Evolutionary conservation across 108 stramenopile species (phyloP), one percentile per base, ranked within the genome.

Genomic region (Pseudonitzschia multistriata): DNA sequence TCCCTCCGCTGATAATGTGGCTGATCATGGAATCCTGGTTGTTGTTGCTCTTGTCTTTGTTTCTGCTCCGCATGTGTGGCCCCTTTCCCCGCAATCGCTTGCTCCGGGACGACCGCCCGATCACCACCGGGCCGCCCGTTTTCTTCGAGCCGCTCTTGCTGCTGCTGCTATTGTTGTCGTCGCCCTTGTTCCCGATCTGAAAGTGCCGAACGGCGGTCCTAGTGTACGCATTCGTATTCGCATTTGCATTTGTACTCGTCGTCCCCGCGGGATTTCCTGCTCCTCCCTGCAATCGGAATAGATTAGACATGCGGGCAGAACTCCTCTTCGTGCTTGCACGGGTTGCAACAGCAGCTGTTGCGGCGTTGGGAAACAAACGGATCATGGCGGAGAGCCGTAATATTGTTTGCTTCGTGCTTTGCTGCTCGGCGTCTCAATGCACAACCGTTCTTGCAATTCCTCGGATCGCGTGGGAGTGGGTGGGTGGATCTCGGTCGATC

Each of bases 1-100:
- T 85, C 21, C 85, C 85, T 10, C 87, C 90, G 56, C 77, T 81
- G 45, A 87, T 76, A 19, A 63, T 78, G 48, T 72, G 71, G 33
- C 61, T 62, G 66, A 71, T 66, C 22, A 67, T 22, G 29, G 57
- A 59, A 35, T 59, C 57, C 34, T 33, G 0, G n/a, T 59, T 59
- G 31, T 17, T 59, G 34, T 35, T 33, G 34, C 35, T 33, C 15
- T 17, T 35, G 29, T 17, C 28, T 11, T 17, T 7, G 15, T 5
- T 25, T 3, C 22, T 5, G 27, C 29, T 28, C n/a, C 15, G 10
- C 57, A 59, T 59, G 34, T 59, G 57, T 13, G 57, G 57, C 29
- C 57, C 57, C 31, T 33, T 30, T 59, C 57, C 57, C 29, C 57
- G 57, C 34, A 33, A 59, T 59, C 34, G 25, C n/a, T 59, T 59